Evolutionary conservation across 257 asterid species (phyloP).

Genomic region (Ilex aquifolium): DNA sequence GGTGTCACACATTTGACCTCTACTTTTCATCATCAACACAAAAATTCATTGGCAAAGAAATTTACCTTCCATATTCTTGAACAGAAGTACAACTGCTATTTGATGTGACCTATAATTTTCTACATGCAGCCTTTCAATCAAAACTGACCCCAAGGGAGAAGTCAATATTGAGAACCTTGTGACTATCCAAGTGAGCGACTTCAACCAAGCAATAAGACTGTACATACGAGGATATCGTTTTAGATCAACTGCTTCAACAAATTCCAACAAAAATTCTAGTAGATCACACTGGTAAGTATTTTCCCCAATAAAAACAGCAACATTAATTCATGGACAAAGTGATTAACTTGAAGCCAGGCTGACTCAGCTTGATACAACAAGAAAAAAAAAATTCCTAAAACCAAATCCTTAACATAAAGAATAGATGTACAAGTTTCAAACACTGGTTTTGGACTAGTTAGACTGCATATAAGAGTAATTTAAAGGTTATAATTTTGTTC

Average conservation of each 20-base stretch:
- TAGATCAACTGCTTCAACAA: slow-evolving; percentile 21
- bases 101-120: neutral
- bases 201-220: slow-evolving; percentile 18
- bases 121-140: slow-evolving; percentile 17
- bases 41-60: too few relatives aligned
- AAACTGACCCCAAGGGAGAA: slow-evolving; percentile 17
- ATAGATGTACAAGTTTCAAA: too few relatives aligned
- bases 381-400: neutral
- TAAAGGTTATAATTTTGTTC: neutral
- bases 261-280: slow-evolving; percentile 20
- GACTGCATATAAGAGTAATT: too few relatives aligned
- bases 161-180: slow-evolving; percentile 17
- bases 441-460: too few relatives aligned
- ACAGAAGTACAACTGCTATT: neutral
- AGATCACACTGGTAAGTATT: slow-evolving; percentile 21
- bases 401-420: too few relatives aligned
- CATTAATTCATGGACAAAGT: too few relatives aligned
- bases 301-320: neutral
- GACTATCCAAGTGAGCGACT: slow-evolving; percentile 12
- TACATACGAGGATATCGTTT: slow-evolving; percentile 13
- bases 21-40: too few relatives aligned
- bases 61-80: neutral
- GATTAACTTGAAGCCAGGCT: too few relatives aligned
- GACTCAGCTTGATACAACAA: too few relatives aligned
- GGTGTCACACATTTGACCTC: slow-evolving; percentile 1